Conservation (phyloP, 352 stramenopile genomes). For the Pythium utonaiense region DNA sequence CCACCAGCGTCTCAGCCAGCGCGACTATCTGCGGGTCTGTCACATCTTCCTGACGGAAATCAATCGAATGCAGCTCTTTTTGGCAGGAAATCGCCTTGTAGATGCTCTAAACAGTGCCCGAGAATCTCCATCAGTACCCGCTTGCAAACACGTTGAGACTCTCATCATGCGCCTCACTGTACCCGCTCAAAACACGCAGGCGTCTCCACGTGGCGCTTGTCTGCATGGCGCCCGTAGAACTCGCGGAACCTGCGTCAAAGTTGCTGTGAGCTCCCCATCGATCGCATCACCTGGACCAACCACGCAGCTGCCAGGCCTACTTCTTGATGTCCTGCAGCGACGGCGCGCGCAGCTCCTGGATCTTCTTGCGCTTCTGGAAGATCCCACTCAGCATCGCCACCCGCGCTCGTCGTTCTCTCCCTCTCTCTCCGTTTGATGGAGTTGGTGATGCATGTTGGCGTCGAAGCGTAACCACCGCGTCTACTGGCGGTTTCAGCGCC, state of each 20-base stretch:
- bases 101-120: constrained; percentile 50
- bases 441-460: not conserved
- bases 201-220: constrained; percentile 51
- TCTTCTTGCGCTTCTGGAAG: constrained; percentile 82
- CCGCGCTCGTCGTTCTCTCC: not conserved
- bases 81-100: constrained; percentile 85
- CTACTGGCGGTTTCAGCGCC: not conserved
- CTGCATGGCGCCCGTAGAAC: constrained; percentile 57
- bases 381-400: constrained; percentile 60
- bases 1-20: constrained; percentile 64
- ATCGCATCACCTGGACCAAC: not conserved
- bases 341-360: constrained; percentile 62
- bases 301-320: constrained; percentile 19
- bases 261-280: too few relatives aligned
- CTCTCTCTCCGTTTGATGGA: not conserved
- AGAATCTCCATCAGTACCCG: not conserved
- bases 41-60: constrained; percentile 80
- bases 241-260: constrained; percentile 53
- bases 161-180: not conserved
- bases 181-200: constrained; percentile 74
- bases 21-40: constrained; percentile 77
- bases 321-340: constrained; percentile 77
- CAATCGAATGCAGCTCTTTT: constrained; percentile 64
- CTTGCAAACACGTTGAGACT: too few relatives aligned
- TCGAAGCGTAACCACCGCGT: not conserved